A percentile compares a stretch with the other conserved stretches of the same genome.
phyloP scores from a whole-genome alignment of 1,284 basidiomycete genomes.

The Sparassis latifolia region DNA sequence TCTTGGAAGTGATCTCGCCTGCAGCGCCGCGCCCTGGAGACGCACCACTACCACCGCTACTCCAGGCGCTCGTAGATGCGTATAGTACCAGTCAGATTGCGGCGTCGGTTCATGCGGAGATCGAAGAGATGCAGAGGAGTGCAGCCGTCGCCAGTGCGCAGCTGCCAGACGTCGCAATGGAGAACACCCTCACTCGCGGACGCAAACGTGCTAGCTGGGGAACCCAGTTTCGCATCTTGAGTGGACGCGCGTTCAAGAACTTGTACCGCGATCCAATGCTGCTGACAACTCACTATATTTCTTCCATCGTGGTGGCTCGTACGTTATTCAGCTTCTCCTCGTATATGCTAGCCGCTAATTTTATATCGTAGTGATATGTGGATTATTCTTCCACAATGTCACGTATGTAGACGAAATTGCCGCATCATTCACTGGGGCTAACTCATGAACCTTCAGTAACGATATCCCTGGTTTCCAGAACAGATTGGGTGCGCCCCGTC shows the following conservation, averaged over 20 bases:
- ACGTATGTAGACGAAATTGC: constrained; percentile 36
- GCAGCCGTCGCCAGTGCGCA: constrained; percentile 29
- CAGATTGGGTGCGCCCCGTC: constrained; percentile 37
- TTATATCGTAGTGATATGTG: constrained; percentile 59
- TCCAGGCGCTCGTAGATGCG: constrained; percentile 70
- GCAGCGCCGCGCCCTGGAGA: constrained; percentile 29
- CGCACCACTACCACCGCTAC: constrained; percentile 51
- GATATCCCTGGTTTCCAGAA: constrained; percentile 96
- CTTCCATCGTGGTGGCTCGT: constrained; percentile 80
- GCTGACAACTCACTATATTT: constrained; percentile 85
- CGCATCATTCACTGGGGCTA: too few species aligned
- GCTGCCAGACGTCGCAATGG: constrained; percentile 58
- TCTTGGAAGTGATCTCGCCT: constrained; percentile 63
- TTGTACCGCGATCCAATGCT: constrained; percentile 91
- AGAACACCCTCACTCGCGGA: constrained; percentile 64
- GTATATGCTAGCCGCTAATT: background rate
- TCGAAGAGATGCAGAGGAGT: constrained; percentile 28
- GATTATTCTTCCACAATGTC: constrained; percentile 75
- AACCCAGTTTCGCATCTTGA: constrained; percentile 90
- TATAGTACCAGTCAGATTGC: constrained; percentile 69
- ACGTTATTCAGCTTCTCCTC: constrained; percentile 26
- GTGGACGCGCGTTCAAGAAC: constrained; percentile 97
- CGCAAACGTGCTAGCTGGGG: constrained; percentile 81
- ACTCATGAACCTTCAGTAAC: constrained; percentile 41
- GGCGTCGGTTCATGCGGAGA: constrained; percentile 57